Evolutionary conservation across 2,329 filamentous ascomycete species (phyloP).

Genomic region (Colletotrichum chlorophyti): DNA sequence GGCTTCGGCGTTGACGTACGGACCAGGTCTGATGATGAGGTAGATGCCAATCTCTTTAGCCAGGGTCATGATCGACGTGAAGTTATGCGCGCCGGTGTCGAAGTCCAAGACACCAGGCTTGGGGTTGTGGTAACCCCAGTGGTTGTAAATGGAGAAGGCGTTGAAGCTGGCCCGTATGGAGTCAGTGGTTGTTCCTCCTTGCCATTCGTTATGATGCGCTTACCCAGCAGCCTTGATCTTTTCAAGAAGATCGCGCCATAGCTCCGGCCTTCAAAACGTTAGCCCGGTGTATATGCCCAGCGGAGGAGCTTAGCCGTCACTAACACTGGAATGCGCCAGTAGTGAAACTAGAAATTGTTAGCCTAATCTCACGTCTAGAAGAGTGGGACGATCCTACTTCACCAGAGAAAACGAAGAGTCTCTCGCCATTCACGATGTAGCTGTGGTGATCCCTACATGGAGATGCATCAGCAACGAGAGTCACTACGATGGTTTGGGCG

Average conservation of each 20-base stretch:
- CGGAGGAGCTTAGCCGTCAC: no score
- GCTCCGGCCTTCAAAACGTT: conserved; percentile 34
- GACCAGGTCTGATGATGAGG: conserved; percentile 58
- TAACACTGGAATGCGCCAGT: conserved; percentile 50
- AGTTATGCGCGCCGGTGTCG: conserved; percentile 48
- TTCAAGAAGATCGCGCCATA: conserved; percentile 50
- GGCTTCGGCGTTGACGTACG: conserved; percentile 69
- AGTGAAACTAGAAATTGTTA: conserved; percentile 43
- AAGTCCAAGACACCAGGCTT: conserved; percentile 44
- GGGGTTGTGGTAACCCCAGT: conserved; percentile 49
- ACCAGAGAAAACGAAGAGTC: conserved; percentile 50
- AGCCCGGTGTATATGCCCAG: background rate
- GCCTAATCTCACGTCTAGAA: no score
- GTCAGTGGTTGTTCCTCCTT: no score
- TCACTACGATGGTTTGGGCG: no score
- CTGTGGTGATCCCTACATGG: conserved; percentile 48
- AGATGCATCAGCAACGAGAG: background rate
- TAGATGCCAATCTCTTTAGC: conserved; percentile 50
- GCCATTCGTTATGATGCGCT: no score
- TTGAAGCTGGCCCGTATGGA: conserved; percentile 42
- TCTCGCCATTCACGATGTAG: conserved; percentile 46
- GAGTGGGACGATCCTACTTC: conserved; percentile 36
- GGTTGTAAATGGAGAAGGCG: conserved; percentile 49
- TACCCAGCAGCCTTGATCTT: conserved; percentile 50
- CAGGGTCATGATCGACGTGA: conserved; percentile 53